These are phyloP conservation scores for Alliaria petiolata DNA, from an alignment of 345 rosid genomes.

Conservation along the genomic window DNA sequence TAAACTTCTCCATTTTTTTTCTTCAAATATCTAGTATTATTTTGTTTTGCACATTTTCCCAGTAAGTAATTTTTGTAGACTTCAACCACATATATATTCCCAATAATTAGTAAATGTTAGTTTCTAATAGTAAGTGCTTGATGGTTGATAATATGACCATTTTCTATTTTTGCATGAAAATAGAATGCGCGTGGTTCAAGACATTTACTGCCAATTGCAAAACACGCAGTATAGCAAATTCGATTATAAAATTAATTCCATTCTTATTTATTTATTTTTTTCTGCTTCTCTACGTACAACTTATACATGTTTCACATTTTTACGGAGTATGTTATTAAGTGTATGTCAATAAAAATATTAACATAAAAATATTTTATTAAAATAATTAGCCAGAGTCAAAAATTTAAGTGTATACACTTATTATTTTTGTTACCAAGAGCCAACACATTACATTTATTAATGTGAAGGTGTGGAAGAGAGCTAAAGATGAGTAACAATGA, in stretches of 20 bases:
- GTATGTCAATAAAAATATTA: no score
- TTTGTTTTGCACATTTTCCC: background rate
- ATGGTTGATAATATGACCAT: background rate
- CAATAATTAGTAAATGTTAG: background rate
- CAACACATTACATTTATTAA: constrained; percentile 4
- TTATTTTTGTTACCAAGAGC: background rate
- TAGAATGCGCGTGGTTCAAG: background rate
- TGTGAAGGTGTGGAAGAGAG: constrained; percentile 5
- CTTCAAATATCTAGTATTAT: background rate
- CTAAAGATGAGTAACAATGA: background rate
- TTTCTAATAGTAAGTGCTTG: background rate
- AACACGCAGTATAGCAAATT: no score
- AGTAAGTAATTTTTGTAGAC: background rate
- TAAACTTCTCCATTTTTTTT: no score
- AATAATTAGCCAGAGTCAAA: background rate
- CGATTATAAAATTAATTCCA: background rate
- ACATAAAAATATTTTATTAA: background rate
- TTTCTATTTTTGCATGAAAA: background rate
- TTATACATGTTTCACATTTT: no score
- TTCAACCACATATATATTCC: background rate
- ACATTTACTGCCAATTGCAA: background rate
- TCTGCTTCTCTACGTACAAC: no score
- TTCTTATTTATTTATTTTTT: no score
- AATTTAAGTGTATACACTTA: background rate
- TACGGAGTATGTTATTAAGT: no score